Evolutionary conservation across 148 eudicot species (phyloP), one percentile per base, ranked within the genome.

Genomic region (Rhododendron molle): DNA sequence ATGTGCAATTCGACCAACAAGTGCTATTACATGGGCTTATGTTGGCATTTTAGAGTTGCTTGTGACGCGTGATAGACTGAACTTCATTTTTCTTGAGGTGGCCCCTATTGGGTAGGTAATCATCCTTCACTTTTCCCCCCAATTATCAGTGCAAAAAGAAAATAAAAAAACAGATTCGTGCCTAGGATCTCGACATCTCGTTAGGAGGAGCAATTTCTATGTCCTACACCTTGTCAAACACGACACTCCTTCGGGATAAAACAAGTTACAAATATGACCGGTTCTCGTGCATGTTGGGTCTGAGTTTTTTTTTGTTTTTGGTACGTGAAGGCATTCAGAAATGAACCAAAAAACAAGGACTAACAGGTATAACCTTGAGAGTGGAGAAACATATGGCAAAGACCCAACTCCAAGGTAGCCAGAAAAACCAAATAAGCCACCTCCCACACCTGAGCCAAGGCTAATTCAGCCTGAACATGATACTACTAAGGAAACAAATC

Each of bases 1-100:
- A 81, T 94, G 98, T 92, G 92, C 98, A 11, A 87, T 95, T 88
- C 94, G 98, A 58, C 98, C 98, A 80, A 97, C 99, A 87, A 93
- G 97, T 84, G 99, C 98, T 72, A 92, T 95, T 84, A 91, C 92
- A 85, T 96, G 99, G 99, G 85, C 91, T 67, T 96, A 96, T 90
- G 89, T 95, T 85, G 97, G 97, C 78, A 54, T 94, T 71, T 82
- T 93, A 81, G 96, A 96, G 94, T 82, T 96, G 84, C 78, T 88
- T 54, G 43, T 62, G 86, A 87, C 94, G 54, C 86, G 88, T 54
- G 92, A 95, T 76, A 91, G 88, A 87, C 58, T 92, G 77, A 96
- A 91, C 71, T 92, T 96, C 80, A 76, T 95, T 72, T 89, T 94
- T 89, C 89, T 91, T 85, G 97, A 96, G 91, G 96, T 91, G 82